Base-by-base conservation (phyloP, 2,329 filamentous ascomycete species). In the Penicillium hesseltinei region DNA sequence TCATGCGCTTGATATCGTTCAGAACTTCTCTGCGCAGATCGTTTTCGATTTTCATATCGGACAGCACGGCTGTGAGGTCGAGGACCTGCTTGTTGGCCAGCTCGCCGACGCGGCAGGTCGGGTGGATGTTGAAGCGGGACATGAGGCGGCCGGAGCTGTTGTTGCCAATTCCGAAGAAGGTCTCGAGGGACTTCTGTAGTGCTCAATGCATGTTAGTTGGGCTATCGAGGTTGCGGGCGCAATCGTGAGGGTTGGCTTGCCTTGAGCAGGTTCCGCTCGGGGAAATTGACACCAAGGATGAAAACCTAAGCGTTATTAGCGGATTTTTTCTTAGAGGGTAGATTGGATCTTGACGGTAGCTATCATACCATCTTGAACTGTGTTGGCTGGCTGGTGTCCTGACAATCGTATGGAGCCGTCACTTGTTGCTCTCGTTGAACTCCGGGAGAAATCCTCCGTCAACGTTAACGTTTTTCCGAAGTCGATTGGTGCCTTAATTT, bases 11-110 rank as follows among this genome's bases (percentile, higher is more conserved):
- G 66, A 99, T 96, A 70, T 97, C 94, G 49, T 96, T 91, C 68
- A 88, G 83, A 38, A 97, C 78, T 58, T 90, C 79, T 71, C 89
- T 84, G 69, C 86, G 82, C 62, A 95, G 82, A 69, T 97, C 92
- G 74, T 89, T 96, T 75, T 97, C 94, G 68, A 97, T 91, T 59
- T 89, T 96, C 91, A 99, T 92, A 54, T 87, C 88, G 17, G 91
- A 90, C 40, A 99, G 81, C 70, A 96, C 91, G 50, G 89, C 89
- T 23, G 89, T 94, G 59, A 99, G 81, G 52, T 89, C 88, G 51
- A 91, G 88, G 65, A 96, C 80, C 59, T 91, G 92, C 73, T 89
- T 87, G 58, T 88, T 85, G 44, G 85, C 82, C 21, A 99, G 78
- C 8, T 85, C 82, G 72, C 89, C 90, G 65, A 97, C 81, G 70